Percentiles rank a stretch among this genome's conserved stretches.
Conservation (phyloP, 352 stramenopile genomes). For the Paralagenidium karlingii region DNA sequence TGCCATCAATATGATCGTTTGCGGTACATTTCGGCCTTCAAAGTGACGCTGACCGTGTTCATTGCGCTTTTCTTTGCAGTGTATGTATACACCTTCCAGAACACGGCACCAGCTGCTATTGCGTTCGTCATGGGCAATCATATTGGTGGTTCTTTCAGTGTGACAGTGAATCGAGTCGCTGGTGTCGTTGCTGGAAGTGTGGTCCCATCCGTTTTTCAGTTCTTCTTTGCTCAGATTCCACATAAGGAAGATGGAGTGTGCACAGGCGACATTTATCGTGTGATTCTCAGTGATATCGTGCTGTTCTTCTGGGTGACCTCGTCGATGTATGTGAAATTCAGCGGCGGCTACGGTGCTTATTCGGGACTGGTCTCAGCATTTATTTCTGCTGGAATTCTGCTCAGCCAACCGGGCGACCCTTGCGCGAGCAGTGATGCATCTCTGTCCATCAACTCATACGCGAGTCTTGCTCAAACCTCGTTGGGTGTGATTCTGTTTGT, state of each 20-base stretch:
- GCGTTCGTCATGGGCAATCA: slow-evolving; percentile 73
- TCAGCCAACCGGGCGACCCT: slow-evolving; percentile 20
- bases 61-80: slow-evolving; percentile 51
- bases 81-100: slow-evolving; percentile 63
- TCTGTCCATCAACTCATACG: slow-evolving; percentile 73
- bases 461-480: slow-evolving; percentile 61
- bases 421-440: too few relatives aligned
- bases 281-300: slow-evolving; percentile 30
- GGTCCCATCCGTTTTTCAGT: slow-evolving; percentile 72
- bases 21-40: slow-evolving; percentile 27
- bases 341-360: slow-evolving; percentile 53
- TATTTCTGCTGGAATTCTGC: slow-evolving; percentile 43
- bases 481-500: slow-evolving; percentile 74
- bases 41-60: slow-evolving; percentile 44
- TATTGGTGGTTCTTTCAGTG: slow-evolving; percentile 63
- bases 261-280: slow-evolving; percentile 12
- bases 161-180: slow-evolving; percentile 72
- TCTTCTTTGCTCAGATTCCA: slow-evolving; percentile 62
- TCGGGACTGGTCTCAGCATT: slow-evolving; percentile 61
- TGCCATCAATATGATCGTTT: slow-evolving; percentile 24
- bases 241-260: too few relatives aligned
- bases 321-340: slow-evolving; percentile 68
- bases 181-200: slow-evolving; percentile 74
- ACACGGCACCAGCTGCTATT: slow-evolving; percentile 38
- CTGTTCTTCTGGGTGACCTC: slow-evolving; percentile 63